These are phyloP conservation scores for Tricholoma bakamatsutake DNA, from an alignment of 768 basidiomycete genomes.

Conservation along the genomic window DNA sequence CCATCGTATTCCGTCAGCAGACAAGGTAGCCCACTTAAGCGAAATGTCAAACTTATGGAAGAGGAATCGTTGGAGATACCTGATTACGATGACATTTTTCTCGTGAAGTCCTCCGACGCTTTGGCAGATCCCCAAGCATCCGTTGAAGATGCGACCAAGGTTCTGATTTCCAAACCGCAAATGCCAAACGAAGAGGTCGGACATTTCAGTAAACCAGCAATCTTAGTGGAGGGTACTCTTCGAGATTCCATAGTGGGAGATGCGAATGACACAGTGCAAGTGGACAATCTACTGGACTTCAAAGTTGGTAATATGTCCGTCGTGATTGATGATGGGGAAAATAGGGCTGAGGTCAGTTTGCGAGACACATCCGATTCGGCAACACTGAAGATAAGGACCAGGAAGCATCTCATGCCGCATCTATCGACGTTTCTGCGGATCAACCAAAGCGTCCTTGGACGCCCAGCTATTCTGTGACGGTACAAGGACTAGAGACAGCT, in stretches of 20 bases:
- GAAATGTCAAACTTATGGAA: conserved; percentile 9
- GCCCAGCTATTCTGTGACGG: conserved; percentile 15
- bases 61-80: neutral
- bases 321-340: neutral
- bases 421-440: neutral
- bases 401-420: neutral
- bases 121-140: neutral
- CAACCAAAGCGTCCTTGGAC: conserved; percentile 12
- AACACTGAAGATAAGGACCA: neutral
- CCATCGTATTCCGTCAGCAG: conserved; percentile 30
- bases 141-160: neutral
- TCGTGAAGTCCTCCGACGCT: neutral
- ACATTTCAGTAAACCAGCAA: neutral
- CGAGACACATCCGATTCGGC: neutral
- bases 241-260: neutral
- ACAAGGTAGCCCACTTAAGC: conserved; percentile 22
- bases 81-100: neutral
- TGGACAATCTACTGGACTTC: neutral
- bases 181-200: neutral
- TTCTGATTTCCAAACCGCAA: neutral
- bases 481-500: conserved; percentile 8
- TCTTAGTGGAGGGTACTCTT: neutral
- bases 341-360: neutral
- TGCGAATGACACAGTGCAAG: neutral
- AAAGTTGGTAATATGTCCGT: neutral